Evolutionary conservation across 768 basidiomycete species (phyloP), one percentile per base, ranked within the genome.

Genomic region (Russula griseocarnosa): DNA sequence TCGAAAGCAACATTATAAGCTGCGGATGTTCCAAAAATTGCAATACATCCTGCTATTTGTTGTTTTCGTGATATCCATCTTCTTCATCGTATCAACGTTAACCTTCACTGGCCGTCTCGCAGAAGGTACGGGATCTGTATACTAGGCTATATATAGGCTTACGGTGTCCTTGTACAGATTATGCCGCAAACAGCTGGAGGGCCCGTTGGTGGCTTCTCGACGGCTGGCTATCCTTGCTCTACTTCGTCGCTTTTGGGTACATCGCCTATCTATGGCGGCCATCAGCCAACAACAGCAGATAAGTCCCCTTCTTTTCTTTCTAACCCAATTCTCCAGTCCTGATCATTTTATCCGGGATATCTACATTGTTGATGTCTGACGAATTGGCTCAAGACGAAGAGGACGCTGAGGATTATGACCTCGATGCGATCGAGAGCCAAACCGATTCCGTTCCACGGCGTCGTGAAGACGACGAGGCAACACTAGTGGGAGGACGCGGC

Each of bases 151-250:
- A 5, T 28, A n/a, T 6, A 5, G 6, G 8, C 10, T 42, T 51
- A 52, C 28, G 3, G 20, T 3, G 24, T n/a, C 47, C 20, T n/a
- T 32, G 22, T 40, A 5, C 60, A 94, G 94, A 96, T 73, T 98
- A 95, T 72, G 90, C 93, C 18, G 90, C 94, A 7, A 89, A 87
- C 65, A 87, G 92, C 20, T 98, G 94, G 94, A 83, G 81, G 63
- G 80, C 83, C 60, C 87, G 95, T 54, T 99, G 97, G 97, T 94
- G 94, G 89, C 79, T 99, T 7, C 81, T 99, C 47, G 97, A 99
- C 71, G 97, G 95, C 20, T 98, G 93, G 81, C 82, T 98, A 51
- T 86, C 91, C 1, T 80, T 95, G 52, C 84, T 98, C 28, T 98
- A 96, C 73, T 82, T 97, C 52, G 76, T 81, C 32, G 85, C 87